Percentiles rank a stretch among this genome's conserved stretches.
Evolutionary conservation across 2,329 filamentous ascomycete genomes (phyloP).

Genomic region (Parastagonospora nodorum): DNA sequence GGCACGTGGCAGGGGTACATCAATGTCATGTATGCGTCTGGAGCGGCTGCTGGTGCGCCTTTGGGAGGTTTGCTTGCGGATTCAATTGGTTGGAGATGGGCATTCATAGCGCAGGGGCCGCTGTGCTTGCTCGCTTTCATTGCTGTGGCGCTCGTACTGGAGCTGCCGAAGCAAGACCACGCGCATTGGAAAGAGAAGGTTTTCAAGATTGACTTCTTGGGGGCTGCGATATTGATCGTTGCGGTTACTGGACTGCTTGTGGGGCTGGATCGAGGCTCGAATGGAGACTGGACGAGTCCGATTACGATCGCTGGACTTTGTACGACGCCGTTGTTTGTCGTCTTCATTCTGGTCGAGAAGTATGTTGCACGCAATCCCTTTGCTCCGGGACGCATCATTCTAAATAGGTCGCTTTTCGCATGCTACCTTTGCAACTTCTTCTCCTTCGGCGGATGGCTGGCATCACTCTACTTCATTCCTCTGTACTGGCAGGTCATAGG

Average conservation of each 20-base stretch:
- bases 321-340: constrained; percentile 63
- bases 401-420: constrained; percentile 68
- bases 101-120: constrained; percentile 73
- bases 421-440: constrained; percentile 77
- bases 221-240: constrained; percentile 67
- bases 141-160: constrained; percentile 65
- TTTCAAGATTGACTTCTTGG: constrained; percentile 72
- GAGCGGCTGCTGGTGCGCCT: constrained; percentile 71
- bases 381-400: constrained; percentile 74
- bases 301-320: constrained; percentile 64
- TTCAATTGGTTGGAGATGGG: constrained; percentile 76
- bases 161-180: constrained; percentile 63
- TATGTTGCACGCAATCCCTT: constrained; percentile 73
- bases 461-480: constrained; percentile 73
- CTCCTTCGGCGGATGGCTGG: constrained; percentile 64
- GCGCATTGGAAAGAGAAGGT: constrained; percentile 70
- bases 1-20: constrained; percentile 76
- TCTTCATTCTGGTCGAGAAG: constrained; percentile 73
- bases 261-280: constrained; percentile 74
- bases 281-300: constrained; percentile 68
- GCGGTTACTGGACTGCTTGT: constrained; percentile 70
- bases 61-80: constrained; percentile 74
- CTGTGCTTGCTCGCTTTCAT: constrained; percentile 69
- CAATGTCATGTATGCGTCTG: constrained; percentile 73
- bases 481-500: constrained; percentile 78